Evolutionary conservation across 2,329 filamentous ascomycete species (phyloP).

Genomic region (Geosmithia flava): DNA sequence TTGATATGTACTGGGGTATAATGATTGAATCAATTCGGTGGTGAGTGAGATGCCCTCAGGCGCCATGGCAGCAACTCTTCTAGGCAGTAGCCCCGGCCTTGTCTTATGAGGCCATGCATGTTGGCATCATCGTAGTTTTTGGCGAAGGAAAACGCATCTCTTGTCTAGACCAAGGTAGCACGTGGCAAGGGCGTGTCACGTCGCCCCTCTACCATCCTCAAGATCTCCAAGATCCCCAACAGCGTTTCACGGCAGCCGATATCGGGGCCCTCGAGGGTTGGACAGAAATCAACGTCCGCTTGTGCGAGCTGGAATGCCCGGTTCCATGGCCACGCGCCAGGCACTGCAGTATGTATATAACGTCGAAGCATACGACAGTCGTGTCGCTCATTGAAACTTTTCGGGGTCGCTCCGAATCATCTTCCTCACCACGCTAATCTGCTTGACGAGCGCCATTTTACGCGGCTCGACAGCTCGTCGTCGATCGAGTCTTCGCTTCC

Average conservation of each 20-base stretch:
- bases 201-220: neutral
- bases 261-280: neutral
- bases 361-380: neutral
- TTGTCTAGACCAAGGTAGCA: too few species aligned
- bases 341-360: neutral
- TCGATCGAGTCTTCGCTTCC: slow-evolving; percentile 42
- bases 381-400: slow-evolving; percentile 1
- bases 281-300: neutral
- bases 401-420: slow-evolving; percentile 43
- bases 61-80: too few species aligned
- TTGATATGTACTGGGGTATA: too few species aligned
- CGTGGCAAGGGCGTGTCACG: neutral
- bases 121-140: too few species aligned
- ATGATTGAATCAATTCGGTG: too few species aligned
- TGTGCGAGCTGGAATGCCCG: neutral
- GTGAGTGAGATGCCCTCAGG: too few species aligned
- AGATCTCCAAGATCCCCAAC: neutral
- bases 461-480: slow-evolving; percentile 51
- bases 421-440: slow-evolving; percentile 54
- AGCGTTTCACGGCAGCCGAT: neutral
- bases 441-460: slow-evolving; percentile 50
- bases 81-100: too few species aligned
- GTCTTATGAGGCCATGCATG: too few species aligned
- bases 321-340: neutral
- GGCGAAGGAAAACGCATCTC: too few species aligned